Evolutionary conservation across 2,329 filamentous ascomycete species (phyloP), one percentile per base, ranked within the genome.

Genomic region (Aulographum hederae): DNA sequence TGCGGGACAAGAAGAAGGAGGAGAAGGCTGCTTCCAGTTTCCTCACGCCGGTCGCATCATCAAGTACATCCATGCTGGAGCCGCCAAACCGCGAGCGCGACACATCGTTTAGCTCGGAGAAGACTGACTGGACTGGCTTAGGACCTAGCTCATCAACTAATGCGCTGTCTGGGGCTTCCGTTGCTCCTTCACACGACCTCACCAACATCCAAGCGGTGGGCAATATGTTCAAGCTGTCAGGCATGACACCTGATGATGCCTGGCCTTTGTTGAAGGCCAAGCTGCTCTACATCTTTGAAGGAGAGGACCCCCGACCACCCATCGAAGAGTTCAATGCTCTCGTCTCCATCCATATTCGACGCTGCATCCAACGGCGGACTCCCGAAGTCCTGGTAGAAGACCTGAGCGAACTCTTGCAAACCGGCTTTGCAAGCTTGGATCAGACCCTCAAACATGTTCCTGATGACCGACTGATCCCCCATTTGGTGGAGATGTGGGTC

Each of bases 401-500:
- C 43, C 53, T 89, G 6, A 65, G 73, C 31, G 78, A 86, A 41
- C 61, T 89, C 3, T 58, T 89, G 2, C 57, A 64, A n/a, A 78
- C 79, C 0, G 89, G 89, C 1, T 98, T 95, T 46, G 65, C 69
- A 18, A 84, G 78, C 2, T 63, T 98, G 2, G 86, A 93, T 42
- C 78, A 85, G 40, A 85, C 80, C 0, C 59, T 95, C 13, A 69
- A 75, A 31, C 70, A 71, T 28, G 73, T 82, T 1, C 67, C 81
- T 0, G 86, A 95, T 46, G 85, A 93, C 37, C 70, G 77, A 20
- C 67, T 95, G n/a, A 82, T 95, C 15, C 80, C 82, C 0, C 73
- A 82, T 34, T 63, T 98, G 1, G 86, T 94, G 2, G 82, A 93
- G 48, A 73, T 94, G 47, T 98, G 89, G 89, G 70, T 91, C 36